Evolutionary conservation across 371 early-diverging fungal genomes (phyloP), one percentile per base, ranked within the genome.

Genomic region (Apophysomyces variabilis): DNA sequence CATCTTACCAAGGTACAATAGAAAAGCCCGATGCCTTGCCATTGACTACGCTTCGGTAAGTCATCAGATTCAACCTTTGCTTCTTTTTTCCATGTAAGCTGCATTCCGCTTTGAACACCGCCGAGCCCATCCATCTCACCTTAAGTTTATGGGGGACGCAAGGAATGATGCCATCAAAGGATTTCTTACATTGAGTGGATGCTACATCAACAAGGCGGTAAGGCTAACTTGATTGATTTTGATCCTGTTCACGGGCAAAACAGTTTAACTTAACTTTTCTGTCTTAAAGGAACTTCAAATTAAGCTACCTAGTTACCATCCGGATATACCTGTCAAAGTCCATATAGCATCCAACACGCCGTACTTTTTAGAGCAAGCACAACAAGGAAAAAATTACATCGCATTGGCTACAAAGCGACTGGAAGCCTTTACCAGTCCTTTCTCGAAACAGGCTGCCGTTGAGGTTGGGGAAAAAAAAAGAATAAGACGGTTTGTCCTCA

Each of bases 81-180:
- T 26, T 3, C 3, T 26, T 26, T 26, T 26, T 26, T 26, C 3
- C 3, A 26, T 26, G 32, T 26, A 26, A 26, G 32, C 32, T 26
- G 32, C 32, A 26, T 50, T 26, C 54, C 54, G 54, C 54, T 50
- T 50, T 26, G 54, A 50, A 50, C 54, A 50, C 54, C 54, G 37
- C 64, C 46, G 36, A 45, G 5, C 41, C 37, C 14, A 18, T 18
- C 36, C 45, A 18, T 43, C 41, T 41, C 41, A 8, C 2, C 41
- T 41, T 26, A 26, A 26, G 3, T 26, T 26, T 26, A 26, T 26
- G 61, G 32, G 14, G 57, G 35, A 35, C 38, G 26, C 26, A 32
- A 82, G 82, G 61, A 74, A 79, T 38, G 82, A 82, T 32, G 63
- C 76, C 1, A 67, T 82, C 26, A 82, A 82, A 63, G 82, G 82